phyloP scores from a whole-genome alignment of 345 rosid genomes.

The Populus tremula region DNA sequence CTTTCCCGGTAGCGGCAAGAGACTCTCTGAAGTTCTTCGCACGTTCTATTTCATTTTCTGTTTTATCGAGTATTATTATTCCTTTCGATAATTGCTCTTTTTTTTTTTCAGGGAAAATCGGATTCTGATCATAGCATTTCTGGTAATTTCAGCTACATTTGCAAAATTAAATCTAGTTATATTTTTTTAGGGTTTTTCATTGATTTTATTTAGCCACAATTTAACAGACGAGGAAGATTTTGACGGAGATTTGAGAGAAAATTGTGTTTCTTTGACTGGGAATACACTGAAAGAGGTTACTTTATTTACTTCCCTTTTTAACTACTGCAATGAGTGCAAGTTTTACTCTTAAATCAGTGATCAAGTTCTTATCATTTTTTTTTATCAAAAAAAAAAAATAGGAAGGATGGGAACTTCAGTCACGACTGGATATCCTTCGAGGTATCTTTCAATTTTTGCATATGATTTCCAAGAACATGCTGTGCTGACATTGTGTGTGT shows the following conservation, averaged over 20 bases:
- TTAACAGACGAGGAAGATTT: slow-evolving; percentile 57
- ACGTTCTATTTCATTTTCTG: background rate
- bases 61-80: background rate
- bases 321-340: background rate
- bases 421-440: slow-evolving; percentile 59
- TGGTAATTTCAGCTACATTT: slow-evolving; percentile 37
- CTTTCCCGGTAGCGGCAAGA: slow-evolving; percentile 21
- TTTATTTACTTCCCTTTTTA: background rate
- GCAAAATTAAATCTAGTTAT: background rate
- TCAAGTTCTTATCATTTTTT: background rate
- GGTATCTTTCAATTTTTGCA: slow-evolving; percentile 30
- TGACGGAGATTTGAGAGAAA: slow-evolving; percentile 31
- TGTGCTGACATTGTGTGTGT: background rate
- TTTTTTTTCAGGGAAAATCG: slow-evolving; percentile 34
- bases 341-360: background rate
- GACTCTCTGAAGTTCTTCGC: background rate
- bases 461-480: too few relatives aligned
- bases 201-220: background rate
- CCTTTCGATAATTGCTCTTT: background rate
- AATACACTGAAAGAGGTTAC: slow-evolving; percentile 38
- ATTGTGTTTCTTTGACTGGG: slow-evolving; percentile 37
- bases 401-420: slow-evolving; percentile 62
- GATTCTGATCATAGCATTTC: slow-evolving; percentile 75
- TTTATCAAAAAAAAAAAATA: slow-evolving; percentile 7
- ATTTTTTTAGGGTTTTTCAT: background rate